Conservation (phyloP, 345 rosid genomes). For the Dimocarpus longan region DNA sequence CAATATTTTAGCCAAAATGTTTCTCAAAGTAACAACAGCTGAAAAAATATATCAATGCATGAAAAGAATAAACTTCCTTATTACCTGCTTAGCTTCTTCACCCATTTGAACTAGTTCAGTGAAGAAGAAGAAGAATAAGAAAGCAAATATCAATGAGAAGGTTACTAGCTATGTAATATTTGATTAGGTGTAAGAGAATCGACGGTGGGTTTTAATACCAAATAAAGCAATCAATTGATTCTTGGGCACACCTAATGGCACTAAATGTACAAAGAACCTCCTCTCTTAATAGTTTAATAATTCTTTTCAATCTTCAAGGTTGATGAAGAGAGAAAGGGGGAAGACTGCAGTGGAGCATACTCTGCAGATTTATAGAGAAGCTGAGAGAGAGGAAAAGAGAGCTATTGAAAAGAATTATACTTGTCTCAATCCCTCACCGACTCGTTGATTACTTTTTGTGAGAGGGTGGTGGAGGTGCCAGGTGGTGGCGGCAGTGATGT, state of each 20-base stretch:
- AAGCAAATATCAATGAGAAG: neutral
- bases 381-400: slow-evolving; percentile 2
- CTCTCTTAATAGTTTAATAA: slow-evolving; percentile 11
- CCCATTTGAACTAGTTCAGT: slow-evolving; percentile 51
- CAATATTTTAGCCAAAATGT: neutral
- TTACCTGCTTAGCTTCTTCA: slow-evolving; percentile 76
- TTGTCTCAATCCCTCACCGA: slow-evolving; percentile 25
- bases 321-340: slow-evolving; percentile 12
- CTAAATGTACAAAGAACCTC: slow-evolving; percentile 20
- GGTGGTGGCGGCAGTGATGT: neutral
- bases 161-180: neutral
- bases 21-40: too few species aligned
- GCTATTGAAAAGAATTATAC: slow-evolving; percentile 4
- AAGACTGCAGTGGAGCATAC: slow-evolving; percentile 31
- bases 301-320: slow-evolving; percentile 24
- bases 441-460: neutral
- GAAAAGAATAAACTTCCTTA: slow-evolving; percentile 18
- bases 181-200: slow-evolving; percentile 17
- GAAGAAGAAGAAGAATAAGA: neutral
- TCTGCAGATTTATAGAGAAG: slow-evolving; percentile 37
- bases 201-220: slow-evolving; percentile 43
- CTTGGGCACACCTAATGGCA: slow-evolving; percentile 62
- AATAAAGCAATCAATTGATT: slow-evolving; percentile 46
- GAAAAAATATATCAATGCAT: too few species aligned
- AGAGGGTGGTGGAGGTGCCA: neutral